Conservation (phyloP, 257 asterid genomes). For the Cruciata laevipes region DNA sequence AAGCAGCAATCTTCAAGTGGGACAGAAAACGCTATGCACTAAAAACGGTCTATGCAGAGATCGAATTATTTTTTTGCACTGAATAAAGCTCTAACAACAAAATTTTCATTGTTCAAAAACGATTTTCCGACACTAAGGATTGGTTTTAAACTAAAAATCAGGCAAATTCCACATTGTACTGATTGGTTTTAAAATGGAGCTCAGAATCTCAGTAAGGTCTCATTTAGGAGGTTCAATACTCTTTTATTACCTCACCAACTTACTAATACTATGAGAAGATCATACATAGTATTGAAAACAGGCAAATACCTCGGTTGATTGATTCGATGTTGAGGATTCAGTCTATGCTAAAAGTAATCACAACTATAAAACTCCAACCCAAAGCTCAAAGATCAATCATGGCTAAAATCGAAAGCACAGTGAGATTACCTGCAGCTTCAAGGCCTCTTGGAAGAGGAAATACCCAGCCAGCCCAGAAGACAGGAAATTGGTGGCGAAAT, state of each 20-base stretch:
- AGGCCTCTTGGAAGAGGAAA: constrained; percentile 60
- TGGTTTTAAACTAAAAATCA: too few species aligned
- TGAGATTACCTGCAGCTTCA: constrained; percentile 51
- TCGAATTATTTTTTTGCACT: not conserved
- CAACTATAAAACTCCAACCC: not conserved
- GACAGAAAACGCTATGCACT: not conserved
- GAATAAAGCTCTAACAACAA: not conserved
- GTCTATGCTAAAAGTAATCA: too few species aligned
- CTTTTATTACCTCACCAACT: not conserved
- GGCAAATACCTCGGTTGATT: not conserved
- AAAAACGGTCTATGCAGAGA: not conserved
- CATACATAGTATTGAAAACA: not conserved
- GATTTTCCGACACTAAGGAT: not conserved
- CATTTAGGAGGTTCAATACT: not conserved
- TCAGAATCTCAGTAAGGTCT: not conserved
- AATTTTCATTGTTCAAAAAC: not conserved
- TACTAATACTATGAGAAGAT: not conserved
- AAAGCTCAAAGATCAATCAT: not conserved
- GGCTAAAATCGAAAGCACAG: not conserved
- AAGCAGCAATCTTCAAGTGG: not conserved
- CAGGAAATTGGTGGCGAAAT: constrained; percentile 79
- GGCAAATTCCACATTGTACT: too few species aligned
- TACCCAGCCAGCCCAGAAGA: constrained; percentile 83
- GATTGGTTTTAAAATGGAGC: not conserved
- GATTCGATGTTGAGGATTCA: not conserved